Evolutionary conservation across 371 early-diverging fungal species (phyloP).

Genomic region (Mortierella sp.): DNA sequence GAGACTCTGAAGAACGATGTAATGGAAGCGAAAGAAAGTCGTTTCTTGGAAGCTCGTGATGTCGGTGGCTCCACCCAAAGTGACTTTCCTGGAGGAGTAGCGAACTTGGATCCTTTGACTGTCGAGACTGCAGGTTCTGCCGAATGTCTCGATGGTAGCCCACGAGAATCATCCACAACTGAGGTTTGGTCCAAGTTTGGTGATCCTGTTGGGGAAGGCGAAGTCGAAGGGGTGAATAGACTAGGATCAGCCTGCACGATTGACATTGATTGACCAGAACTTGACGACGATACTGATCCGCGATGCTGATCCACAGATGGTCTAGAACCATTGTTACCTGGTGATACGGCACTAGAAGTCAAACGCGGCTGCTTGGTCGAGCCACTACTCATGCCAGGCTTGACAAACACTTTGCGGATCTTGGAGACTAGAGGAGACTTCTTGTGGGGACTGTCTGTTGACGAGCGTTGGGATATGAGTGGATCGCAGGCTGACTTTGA

Average conservation of each 20-base stretch:
- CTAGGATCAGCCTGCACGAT: constrained; percentile 16
- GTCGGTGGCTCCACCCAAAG: constrained; percentile 18
- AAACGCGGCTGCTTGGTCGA: constrained; percentile 11
- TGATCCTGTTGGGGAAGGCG: constrained; percentile 43
- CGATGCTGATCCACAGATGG: constrained; percentile 29
- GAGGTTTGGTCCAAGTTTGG: constrained; percentile 30
- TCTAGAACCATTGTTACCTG: constrained; percentile 1
- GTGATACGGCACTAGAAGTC: neutral
- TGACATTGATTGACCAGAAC: constrained; percentile 38
- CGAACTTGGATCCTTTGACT: neutral
- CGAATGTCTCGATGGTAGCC: too few relatives aligned
- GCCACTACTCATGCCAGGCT: constrained; percentile 4
- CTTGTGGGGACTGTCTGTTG: constrained; percentile 15
- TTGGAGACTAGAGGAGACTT: constrained; percentile 34
- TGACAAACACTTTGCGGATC: constrained; percentile 46
- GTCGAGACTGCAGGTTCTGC: neutral
- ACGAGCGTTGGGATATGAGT: neutral
- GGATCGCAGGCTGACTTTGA: neutral
- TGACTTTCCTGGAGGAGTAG: constrained; percentile 11
- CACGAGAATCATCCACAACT: too few relatives aligned
- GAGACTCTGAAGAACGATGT: constrained; percentile 41
- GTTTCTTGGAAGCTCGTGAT: constrained; percentile 33
- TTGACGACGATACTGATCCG: constrained; percentile 44
- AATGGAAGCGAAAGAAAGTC: constrained; percentile 47
- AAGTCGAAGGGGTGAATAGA: constrained; percentile 26